Conservation (phyloP, 768 basidiomycete species). For the Boletales sp. region DNA sequence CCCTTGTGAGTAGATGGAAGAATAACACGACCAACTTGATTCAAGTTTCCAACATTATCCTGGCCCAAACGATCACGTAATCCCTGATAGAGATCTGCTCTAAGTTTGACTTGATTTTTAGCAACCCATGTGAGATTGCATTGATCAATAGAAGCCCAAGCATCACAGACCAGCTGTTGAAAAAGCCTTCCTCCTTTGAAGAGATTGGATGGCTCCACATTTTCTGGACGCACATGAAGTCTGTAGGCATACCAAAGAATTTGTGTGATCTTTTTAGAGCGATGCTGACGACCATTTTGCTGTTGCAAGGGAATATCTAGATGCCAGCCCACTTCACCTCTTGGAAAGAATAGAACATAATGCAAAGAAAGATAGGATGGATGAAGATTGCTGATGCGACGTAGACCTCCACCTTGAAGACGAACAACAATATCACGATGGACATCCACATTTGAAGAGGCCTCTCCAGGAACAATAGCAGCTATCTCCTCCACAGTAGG, state of each 20-base stretch:
- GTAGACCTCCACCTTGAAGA: conserved; percentile 21
- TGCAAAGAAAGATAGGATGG: conserved; percentile 37
- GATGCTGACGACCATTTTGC: background rate
- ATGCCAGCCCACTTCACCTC: conserved; percentile 38
- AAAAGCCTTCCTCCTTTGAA: conserved; percentile 39
- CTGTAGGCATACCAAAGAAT: conserved; percentile 30
- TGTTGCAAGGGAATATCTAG: conserved; percentile 7
- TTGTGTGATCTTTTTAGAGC: conserved; percentile 27
- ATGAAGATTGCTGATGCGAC: conserved; percentile 33
- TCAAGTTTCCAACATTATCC: too few species aligned
- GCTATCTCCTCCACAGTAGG: conserved; percentile 43
- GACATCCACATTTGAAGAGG: conserved; percentile 3
- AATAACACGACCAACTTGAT: conserved; percentile 27
- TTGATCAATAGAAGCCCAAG: too few species aligned
- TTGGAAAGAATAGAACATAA: conserved; percentile 44
- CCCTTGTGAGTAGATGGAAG: too few species aligned
- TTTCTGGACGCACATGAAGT: conserved; percentile 20
- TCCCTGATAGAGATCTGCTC: too few species aligned
- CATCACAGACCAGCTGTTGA: conserved; percentile 43
- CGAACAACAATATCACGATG: conserved; percentile 35
- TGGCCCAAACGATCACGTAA: conserved; percentile 28
- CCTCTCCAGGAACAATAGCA: conserved; percentile 36
- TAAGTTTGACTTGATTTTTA: conserved; percentile 27
- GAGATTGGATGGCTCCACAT: conserved; percentile 22
- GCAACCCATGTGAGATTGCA: conserved; percentile 30